Percentiles rank a stretch among this genome's conserved stretches.
Evolutionary conservation across 805 yeast species (phyloP).

Genomic region (Candida orba): DNA sequence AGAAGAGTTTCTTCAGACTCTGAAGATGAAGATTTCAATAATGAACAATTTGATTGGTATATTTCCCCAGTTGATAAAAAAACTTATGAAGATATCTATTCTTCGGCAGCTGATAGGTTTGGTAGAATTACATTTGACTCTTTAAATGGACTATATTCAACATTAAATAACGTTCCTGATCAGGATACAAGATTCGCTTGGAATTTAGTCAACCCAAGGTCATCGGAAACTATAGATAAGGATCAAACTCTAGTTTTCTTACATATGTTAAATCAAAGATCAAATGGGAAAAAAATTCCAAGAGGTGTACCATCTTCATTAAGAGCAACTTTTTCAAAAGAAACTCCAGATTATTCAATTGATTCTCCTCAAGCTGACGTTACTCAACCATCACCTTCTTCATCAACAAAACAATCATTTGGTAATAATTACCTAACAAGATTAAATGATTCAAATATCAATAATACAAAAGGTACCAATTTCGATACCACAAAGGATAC

Average conservation of each 20-base stretch:
- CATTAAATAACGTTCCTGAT: slow-evolving; percentile 67
- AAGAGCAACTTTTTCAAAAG: slow-evolving; percentile 86
- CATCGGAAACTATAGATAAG: slow-evolving; percentile 80
- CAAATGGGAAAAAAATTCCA: slow-evolving; percentile 79
- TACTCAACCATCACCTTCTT: slow-evolving; percentile 16
- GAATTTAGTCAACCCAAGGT: slow-evolving; percentile 91
- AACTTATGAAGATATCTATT: slow-evolving; percentile 72
- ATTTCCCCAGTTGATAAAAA: slow-evolving; percentile 81
- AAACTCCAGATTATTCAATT: slow-evolving; percentile 65
- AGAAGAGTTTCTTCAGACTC: slow-evolving; percentile 43
- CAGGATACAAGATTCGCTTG: slow-evolving; percentile 86
- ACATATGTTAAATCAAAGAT: slow-evolving; percentile 87
- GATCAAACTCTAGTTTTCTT: slow-evolving; percentile 87
- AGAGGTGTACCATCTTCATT: slow-evolving; percentile 90
- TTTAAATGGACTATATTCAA: slow-evolving; percentile 57
- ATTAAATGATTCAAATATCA: slow-evolving; percentile 39
- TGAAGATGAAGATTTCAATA: slow-evolving; percentile 37
- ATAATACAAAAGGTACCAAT: slow-evolving; percentile 52
- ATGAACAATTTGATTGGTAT: slow-evolving; percentile 79
- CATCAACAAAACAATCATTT: slow-evolving; percentile 31
- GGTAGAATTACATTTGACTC: slow-evolving; percentile 78
- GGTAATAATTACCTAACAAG: slow-evolving; percentile 49
- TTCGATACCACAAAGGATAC: slow-evolving; percentile 63
- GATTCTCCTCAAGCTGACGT: slow-evolving; percentile 42
- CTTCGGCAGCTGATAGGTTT: slow-evolving; percentile 63